phyloP scores from a whole-genome alignment of 345 rosid genomes.

The Trapa incisa region DNA sequence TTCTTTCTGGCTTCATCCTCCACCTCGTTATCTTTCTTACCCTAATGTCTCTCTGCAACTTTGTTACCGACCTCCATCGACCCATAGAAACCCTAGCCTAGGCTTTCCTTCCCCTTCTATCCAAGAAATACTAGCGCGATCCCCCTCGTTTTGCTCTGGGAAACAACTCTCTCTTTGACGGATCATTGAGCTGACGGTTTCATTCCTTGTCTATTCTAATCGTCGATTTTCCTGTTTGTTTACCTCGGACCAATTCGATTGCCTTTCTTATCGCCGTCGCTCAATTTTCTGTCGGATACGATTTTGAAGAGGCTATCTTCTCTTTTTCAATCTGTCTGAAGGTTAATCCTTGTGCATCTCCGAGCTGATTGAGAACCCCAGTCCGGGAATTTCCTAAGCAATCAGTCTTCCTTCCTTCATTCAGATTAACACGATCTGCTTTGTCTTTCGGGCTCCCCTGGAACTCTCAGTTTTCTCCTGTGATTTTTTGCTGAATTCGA shows the following conservation, averaged over 20 bases:
- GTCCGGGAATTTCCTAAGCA: not conserved
- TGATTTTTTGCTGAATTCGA: not conserved
- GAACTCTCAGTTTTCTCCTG: not conserved
- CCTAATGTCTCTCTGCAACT: too few species aligned
- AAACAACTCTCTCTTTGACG: not conserved
- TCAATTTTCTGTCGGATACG: not conserved
- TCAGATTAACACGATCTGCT: not conserved
- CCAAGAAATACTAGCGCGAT: too few species aligned
- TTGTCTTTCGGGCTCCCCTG: not conserved
- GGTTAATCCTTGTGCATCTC: not conserved
- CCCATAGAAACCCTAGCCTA: conserved; percentile 7
- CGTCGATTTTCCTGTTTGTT: not conserved
- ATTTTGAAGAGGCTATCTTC: not conserved
- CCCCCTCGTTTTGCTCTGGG: not conserved
- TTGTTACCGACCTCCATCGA: too few species aligned
- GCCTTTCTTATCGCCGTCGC: not conserved
- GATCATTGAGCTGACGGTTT: not conserved
- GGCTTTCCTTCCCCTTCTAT: not conserved
- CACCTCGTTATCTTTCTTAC: too few species aligned
- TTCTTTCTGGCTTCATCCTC: too few species aligned
- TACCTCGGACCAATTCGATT: not conserved
- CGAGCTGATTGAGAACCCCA: not conserved
- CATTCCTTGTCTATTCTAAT: not conserved
- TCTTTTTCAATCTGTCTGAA: conserved; percentile 5
- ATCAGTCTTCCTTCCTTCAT: not conserved